Conservation (phyloP, 768 basidiomycete species). For the Lactarius psammicola region DNA sequence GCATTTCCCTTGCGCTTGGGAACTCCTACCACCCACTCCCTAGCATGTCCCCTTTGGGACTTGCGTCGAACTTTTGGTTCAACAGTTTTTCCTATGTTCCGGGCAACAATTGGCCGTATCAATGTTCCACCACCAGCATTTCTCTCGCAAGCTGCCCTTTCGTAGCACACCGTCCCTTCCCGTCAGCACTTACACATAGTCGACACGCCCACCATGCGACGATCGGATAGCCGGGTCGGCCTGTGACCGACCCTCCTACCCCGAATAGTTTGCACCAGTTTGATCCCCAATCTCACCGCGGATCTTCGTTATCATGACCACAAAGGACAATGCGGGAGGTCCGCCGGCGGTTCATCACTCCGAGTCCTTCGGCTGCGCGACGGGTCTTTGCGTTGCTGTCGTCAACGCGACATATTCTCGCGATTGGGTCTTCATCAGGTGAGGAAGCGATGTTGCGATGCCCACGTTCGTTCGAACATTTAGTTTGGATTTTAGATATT, state of each 20-base stretch:
- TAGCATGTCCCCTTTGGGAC: slow-evolving; percentile 1
- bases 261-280: slow-evolving; percentile 15
- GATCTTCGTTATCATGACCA: slow-evolving; percentile 4
- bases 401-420: neutral
- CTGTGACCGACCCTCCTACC: neutral
- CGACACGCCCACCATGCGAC: neutral
- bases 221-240: slow-evolving; percentile 10
- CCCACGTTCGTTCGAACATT: neutral
- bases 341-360: neutral
- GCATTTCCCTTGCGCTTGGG: neutral
- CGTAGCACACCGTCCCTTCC: neutral
- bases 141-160: slow-evolving; percentile 18
- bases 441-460: neutral
- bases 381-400: neutral
- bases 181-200: neutral
- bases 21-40: neutral
- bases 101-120: slow-evolving; percentile 4
- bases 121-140: slow-evolving; percentile 14
- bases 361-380: neutral
- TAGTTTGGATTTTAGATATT: slow-evolving; percentile 5
- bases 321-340: neutral
- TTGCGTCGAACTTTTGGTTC: neutral
- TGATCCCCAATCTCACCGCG: slow-evolving; percentile 21
- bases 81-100: neutral
- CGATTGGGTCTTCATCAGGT: neutral